A percentile compares a stretch with the other conserved stretches of the same genome.
Conservation (phyloP, 1,284 basidiomycete genomes). For the Leccinum subrobustum region DNA sequence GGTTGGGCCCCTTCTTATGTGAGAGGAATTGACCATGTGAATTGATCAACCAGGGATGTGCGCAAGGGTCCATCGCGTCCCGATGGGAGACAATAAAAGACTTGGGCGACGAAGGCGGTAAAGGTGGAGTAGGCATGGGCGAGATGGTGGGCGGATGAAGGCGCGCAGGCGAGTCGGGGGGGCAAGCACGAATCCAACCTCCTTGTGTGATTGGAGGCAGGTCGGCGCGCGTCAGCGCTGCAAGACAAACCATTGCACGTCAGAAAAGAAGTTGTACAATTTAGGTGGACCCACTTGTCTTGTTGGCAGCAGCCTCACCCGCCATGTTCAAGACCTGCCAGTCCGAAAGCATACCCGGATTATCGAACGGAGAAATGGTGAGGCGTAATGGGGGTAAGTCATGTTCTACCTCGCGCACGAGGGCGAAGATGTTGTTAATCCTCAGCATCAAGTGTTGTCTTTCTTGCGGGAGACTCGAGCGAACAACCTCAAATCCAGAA, state of each 20-base stretch:
- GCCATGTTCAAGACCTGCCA: conserved; percentile 27
- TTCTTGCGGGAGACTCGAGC: conserved; percentile 9
- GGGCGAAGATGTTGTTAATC: conserved; percentile 14
- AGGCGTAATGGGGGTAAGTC: conserved; percentile 32
- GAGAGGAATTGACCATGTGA: conserved; percentile 60
- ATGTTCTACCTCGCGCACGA: conserved; percentile 23
- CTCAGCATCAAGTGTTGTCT: not conserved
- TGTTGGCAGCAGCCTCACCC: conserved; percentile 27
- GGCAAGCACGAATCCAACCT: conserved; percentile 29
- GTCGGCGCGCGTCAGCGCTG: conserved; percentile 28
- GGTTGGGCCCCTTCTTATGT: conserved; percentile 48
- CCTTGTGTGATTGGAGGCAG: conserved; percentile 17
- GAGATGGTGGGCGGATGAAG: conserved; percentile 10
- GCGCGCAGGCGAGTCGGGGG: conserved; percentile 22
- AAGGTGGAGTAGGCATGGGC: not conserved
- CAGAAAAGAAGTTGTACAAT: not conserved
- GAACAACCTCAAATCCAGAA: conserved; percentile 14
- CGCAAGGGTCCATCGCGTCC: conserved; percentile 61
- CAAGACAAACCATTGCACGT: not conserved
- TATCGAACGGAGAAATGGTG: conserved; percentile 32
- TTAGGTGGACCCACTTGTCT: conserved; percentile 26
- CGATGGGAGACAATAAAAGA: conserved; percentile 55
- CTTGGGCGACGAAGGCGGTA: conserved; percentile 30
- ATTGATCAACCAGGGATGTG: conserved; percentile 47
- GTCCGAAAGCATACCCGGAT: conserved; percentile 29